Evolutionary conservation across 768 basidiomycete species (phyloP).

Genomic region (Mycena latifolia): DNA sequence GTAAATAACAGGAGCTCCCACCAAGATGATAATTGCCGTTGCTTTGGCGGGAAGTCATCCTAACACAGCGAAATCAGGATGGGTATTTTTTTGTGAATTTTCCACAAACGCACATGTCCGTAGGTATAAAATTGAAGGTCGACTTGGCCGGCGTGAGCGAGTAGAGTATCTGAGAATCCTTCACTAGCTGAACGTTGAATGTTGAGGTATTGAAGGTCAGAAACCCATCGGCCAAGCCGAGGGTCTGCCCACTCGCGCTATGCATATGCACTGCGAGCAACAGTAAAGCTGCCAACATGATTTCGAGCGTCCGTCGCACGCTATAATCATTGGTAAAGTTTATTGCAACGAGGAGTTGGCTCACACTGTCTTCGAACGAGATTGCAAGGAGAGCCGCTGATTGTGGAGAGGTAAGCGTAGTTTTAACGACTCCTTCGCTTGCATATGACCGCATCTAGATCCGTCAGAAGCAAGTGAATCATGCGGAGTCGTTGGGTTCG

Average conservation of each 20-base stretch:
- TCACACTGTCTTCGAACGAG: constrained; percentile 4
- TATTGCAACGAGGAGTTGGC: neutral
- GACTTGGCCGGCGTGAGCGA: constrained; percentile 57
- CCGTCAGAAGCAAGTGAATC: constrained; percentile 25
- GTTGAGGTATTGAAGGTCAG: constrained; percentile 57
- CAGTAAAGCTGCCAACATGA: constrained; percentile 19
- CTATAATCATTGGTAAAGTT: constrained; percentile 1
- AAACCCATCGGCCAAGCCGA: constrained; percentile 62
- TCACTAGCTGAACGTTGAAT: constrained; percentile 62
- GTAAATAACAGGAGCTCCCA: neutral
- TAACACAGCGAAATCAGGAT: neutral
- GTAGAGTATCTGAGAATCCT: constrained; percentile 68
- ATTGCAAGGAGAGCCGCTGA: neutral
- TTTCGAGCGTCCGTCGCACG: constrained; percentile 29
- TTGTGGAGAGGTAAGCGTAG: neutral
- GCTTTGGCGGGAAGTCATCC: constrained; percentile 59
- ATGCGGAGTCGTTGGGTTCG: constrained; percentile 13
- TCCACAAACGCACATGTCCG: constrained; percentile 47
- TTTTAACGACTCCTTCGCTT: constrained; percentile 22
- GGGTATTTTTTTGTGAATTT: neutral
- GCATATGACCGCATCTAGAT: constrained; percentile 25
- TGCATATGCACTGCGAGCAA: constrained; percentile 21
- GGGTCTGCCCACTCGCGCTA: constrained; percentile 43
- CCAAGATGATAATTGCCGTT: constrained; percentile 68
- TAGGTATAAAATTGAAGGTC: constrained; percentile 64